Base-by-base conservation (phyloP, 2,329 filamentous ascomycete species). In the Exophiala sideris region DNA sequence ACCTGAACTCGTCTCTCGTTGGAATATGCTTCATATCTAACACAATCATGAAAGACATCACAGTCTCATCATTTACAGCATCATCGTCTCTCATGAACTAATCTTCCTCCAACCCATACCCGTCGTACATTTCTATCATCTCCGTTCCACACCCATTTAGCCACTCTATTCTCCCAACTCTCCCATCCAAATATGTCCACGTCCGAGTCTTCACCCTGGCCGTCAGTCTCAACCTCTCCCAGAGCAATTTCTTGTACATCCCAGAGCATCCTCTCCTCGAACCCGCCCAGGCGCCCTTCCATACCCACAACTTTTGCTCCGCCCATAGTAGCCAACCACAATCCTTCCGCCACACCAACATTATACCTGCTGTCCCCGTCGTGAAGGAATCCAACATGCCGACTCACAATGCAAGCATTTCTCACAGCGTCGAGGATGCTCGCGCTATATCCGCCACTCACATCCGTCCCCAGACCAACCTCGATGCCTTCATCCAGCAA, bases 151-250 rank as follows among this genome's bases (percentile, higher is more conserved):
- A 97, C 77, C 94, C 94, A 99, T 77, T 99, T 99, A 48, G 89
- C 88, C 9, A 97, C 74, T 66, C 78, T 83, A 65, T 97, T 89
- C 36, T 87, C 83, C 89, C 88, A 95, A n/a, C 67, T 82, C 79
- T 97, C 92, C 82, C 86, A 90, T 1, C 91, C 91, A 75, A 96
- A 99, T 0, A 96, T 70, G 70, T 96, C 91, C 0, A 96, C 89
- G 44, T 85, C 84, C 0, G 86, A 85, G 1, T 73, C 72, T 3
- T 79, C 75, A 1, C 62, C 60, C 3, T 58, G 62, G 9, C 59
- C 61, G 3, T 59, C 66, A 38, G 57, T 62, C 12, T 60, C 65
- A 12, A 52, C 58, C n/a, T 62, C 59, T 20, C 54, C 60, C 16
- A 63, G 48, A 9, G 63, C 58, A 50, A 99, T 78, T 63, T 96